Evolutionary conservation across 2,329 filamentous ascomycete genomes (phyloP), one percentile per base, ranked within the genome.

Genomic region (Colletotrichum sp.): DNA sequence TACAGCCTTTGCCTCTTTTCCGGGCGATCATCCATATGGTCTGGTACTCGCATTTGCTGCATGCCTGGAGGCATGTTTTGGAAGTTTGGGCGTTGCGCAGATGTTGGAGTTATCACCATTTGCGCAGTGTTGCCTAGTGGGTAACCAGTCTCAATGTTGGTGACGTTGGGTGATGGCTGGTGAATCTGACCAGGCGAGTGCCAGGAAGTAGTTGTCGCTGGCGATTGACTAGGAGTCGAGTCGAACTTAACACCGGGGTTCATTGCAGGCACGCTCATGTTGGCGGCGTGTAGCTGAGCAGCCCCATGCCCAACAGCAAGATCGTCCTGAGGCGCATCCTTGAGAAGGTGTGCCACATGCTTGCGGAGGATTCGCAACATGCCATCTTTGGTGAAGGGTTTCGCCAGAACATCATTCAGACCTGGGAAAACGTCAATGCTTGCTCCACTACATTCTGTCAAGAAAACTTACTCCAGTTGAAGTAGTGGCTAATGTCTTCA

Each of bases 351-450:
- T n/a, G 92, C 90, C 66, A 99, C 89, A 82, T 98, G 95, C 82
- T 96, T 98, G 84, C 97, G 95, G 34, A 99, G 89, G 86, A 98
- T 94, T 79, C 94, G 93, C 72, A 95, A 90, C 88, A 97, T 95
- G 52, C 94, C 95, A 79, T 96, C 94, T 80, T 94, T 94, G 6
- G 97, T 99, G 83, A 99, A 99, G 0, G 97, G 97, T 83, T 99
- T 99, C 0, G 97, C 96, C 76, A 99, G 88, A 21, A 99, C 96
- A 82, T 98, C 97, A 82, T 98, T 98, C 96, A 99, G 98, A 59
- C 96, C 96, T 98, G 80, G 8, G n/a, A 55, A 5, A 30, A 6
- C 21, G 69, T 80, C 52, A 81, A 67, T 59, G 60, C 39, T 16
- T 57, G 63, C 12, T 8, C 36, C 12, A 64, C 7, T n/a, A 10